Percentiles rank a stretch among this genome's conserved stretches.
phyloP scores from a whole-genome alignment of 2,329 filamentous ascomycete species.

The Pseudopyricularia cyperi region DNA sequence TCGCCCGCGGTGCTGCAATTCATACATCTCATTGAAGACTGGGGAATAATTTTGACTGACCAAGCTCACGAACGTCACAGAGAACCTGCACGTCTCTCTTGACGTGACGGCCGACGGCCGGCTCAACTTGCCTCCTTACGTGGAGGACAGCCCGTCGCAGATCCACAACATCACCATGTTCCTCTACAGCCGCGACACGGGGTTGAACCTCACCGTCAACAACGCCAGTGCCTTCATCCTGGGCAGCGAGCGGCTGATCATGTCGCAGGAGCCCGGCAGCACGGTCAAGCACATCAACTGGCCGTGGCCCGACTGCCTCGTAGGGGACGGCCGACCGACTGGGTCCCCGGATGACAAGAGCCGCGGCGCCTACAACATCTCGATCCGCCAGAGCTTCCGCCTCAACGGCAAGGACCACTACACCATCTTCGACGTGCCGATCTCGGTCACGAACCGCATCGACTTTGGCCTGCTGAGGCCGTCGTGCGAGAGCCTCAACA shows the following conservation, averaged over 20 bases:
- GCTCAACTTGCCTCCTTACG: constrained; percentile 43
- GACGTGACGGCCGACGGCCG: constrained; percentile 55
- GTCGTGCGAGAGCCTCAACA: constrained; percentile 35
- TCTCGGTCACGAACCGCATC: constrained; percentile 55
- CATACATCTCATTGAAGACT: not conserved
- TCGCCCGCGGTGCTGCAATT: not conserved
- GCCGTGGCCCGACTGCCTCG: constrained; percentile 57
- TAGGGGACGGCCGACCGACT: constrained; percentile 40
- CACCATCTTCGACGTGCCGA: constrained; percentile 58
- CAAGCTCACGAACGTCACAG: constrained; percentile 18
- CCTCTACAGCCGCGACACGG: constrained; percentile 48
- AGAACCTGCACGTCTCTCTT: constrained; percentile 49
- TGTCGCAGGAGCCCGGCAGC: constrained; percentile 49
- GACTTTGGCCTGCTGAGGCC: constrained; percentile 21
- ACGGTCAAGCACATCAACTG: constrained; percentile 65
- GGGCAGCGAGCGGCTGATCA: constrained; percentile 46
- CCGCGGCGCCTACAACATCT: constrained; percentile 56
- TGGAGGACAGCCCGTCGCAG: constrained; percentile 36
- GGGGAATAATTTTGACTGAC: no score
- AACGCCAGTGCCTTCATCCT: constrained; percentile 43
- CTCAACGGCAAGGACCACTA: constrained; percentile 52
- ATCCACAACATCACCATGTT: constrained; percentile 56
- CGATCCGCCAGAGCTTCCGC: constrained; percentile 57
- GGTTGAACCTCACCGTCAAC: constrained; percentile 54
- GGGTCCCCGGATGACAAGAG: constrained; percentile 32